Conservation (phyloP, 371 early-diverging fungal genomes). For the Mortierella sp. region DNA sequence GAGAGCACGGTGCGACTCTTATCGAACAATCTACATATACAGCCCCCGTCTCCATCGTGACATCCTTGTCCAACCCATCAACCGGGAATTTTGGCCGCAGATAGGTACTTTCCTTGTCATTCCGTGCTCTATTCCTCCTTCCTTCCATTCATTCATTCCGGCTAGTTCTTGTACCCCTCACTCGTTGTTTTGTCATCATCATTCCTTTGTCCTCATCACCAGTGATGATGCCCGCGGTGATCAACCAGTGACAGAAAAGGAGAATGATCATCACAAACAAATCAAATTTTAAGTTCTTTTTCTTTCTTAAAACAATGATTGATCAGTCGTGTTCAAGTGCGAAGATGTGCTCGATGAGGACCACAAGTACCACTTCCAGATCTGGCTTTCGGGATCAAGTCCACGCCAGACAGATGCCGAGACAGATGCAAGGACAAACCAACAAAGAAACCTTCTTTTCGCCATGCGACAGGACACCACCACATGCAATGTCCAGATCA, state of each 20-base stretch:
- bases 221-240: neutral
- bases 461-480: slow-evolving; percentile 26
- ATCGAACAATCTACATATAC: slow-evolving; percentile 42
- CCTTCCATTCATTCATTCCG: neutral
- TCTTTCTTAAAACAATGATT: neutral
- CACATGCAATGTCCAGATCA: slow-evolving; percentile 41
- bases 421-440: slow-evolving; percentile 9
- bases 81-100: slow-evolving; percentile 28
- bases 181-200: neutral
- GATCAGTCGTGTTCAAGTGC: slow-evolving; percentile 31
- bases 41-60: slow-evolving; percentile 43
- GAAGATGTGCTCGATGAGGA: slow-evolving; percentile 21
- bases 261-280: neutral
- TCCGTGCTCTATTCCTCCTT: no score
- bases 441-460: slow-evolving; percentile 23
- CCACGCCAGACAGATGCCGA: slow-evolving; percentile 29
- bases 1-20: slow-evolving; percentile 19
- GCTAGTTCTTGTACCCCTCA: neutral
- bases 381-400: slow-evolving; percentile 45
- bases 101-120: slow-evolving; percentile 20
- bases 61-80: slow-evolving; percentile 31
- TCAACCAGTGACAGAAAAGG: neutral
- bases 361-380: slow-evolving; percentile 42
- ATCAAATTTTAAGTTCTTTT: neutral
- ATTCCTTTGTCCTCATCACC: neutral